Conservation (phyloP, 805 yeast genomes). For the Isabelozyma rhagii region DNA sequence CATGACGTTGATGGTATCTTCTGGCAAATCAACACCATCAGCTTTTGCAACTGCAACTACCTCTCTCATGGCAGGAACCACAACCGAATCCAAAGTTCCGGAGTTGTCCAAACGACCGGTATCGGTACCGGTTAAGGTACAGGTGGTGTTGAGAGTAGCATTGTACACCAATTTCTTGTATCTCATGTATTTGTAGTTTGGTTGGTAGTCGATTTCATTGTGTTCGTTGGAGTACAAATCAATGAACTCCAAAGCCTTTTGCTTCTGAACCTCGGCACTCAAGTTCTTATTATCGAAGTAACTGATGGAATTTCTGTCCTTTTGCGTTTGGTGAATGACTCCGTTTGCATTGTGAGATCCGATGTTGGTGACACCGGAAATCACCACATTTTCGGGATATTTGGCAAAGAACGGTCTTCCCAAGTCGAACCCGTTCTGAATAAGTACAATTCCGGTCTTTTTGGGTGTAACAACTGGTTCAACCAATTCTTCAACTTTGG, state of each 20-base stretch:
- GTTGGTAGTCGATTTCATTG: slow-evolving; percentile 38
- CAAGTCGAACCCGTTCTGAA: slow-evolving; percentile 67
- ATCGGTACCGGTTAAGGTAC: slow-evolving; percentile 25
- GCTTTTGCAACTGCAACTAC: slow-evolving; percentile 19
- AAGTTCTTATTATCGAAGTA: slow-evolving; percentile 45
- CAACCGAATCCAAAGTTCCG: slow-evolving; percentile 17
- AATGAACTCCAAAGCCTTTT: slow-evolving; percentile 43
- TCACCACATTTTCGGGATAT: slow-evolving; percentile 48
- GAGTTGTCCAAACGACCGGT: slow-evolving; percentile 21
- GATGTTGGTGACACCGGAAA: slow-evolving; percentile 64
- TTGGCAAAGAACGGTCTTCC: slow-evolving; percentile 52
- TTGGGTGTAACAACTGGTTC: slow-evolving; percentile 45
- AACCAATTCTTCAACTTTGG: slow-evolving; percentile 49
- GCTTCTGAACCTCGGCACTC: slow-evolving; percentile 21
- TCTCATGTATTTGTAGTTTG: slow-evolving; percentile 40
- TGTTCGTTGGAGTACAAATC: slow-evolving; percentile 42
- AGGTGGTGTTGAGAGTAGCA: slow-evolving; percentile 21
- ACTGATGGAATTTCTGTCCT: slow-evolving; percentile 51
- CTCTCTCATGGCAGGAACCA: slow-evolving; percentile 17
- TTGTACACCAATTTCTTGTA: slow-evolving; percentile 24
- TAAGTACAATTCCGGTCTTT: slow-evolving; percentile 49
- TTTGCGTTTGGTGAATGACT: slow-evolving; percentile 45
- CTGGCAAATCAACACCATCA: slow-evolving; percentile 20
- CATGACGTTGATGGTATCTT: slow-evolving; percentile 16
- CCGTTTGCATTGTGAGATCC: slow-evolving; percentile 55